Evolutionary conservation across 83 land plant genomes (phyloP).

Genomic region (Picea engelmannii): DNA sequence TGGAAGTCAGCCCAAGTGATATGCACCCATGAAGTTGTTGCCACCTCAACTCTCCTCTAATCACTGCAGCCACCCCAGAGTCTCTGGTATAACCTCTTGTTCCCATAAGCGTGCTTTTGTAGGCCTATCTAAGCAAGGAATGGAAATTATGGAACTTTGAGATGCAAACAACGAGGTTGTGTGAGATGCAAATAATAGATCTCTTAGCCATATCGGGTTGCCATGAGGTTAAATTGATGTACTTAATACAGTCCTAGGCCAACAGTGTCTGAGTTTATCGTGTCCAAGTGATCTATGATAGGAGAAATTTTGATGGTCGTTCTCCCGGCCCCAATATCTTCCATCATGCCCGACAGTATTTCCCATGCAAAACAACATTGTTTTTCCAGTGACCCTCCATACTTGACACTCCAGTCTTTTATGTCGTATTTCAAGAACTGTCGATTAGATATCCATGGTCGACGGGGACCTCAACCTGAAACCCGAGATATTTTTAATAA

Average conservation of each 20-base stretch:
- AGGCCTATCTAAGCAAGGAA: background rate
- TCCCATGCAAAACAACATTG: constrained; percentile 31
- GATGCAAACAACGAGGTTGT: background rate
- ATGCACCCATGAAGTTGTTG: too few relatives aligned
- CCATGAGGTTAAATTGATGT: too few relatives aligned
- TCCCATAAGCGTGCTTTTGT: constrained; percentile 8
- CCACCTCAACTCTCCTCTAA: too few relatives aligned
- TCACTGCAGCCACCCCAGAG: constrained; percentile 10
- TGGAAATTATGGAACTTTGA: background rate
- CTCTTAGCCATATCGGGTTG: too few relatives aligned
- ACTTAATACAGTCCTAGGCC: too few relatives aligned
- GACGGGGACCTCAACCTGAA: constrained; percentile 41
- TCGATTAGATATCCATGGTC: constrained; percentile 45
- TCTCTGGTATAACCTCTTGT: constrained; percentile 15
- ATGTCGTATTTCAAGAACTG: constrained; percentile 40
- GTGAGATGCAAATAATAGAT: too few relatives aligned
- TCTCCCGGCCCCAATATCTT: constrained; percentile 31
- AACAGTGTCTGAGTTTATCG: constrained; percentile 10
- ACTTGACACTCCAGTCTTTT: constrained; percentile 31
- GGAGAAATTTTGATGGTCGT: constrained; percentile 35
- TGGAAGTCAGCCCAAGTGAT: too few relatives aligned
- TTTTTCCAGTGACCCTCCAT: constrained; percentile 41
- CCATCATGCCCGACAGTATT: constrained; percentile 21
- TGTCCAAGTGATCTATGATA: constrained; percentile 13
- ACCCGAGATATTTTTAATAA: constrained; percentile 13